Evolutionary conservation across 768 basidiomycete species (phyloP).

Genomic region (Amanita inopinata): DNA sequence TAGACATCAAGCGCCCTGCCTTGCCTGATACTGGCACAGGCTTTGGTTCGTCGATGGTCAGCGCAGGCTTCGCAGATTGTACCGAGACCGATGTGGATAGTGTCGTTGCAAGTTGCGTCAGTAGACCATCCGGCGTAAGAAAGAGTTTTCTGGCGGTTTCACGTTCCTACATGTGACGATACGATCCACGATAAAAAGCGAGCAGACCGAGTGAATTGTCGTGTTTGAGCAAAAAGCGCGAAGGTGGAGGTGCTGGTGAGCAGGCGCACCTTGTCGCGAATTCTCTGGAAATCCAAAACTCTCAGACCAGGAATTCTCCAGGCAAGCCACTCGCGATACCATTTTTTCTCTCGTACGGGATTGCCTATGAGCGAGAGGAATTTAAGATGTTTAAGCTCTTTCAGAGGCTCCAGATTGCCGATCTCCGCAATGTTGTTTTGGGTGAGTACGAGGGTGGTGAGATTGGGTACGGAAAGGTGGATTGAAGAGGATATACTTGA

Average conservation of each 20-base stretch:
- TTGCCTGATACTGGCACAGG: constrained; percentile 44
- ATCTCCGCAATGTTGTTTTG: constrained; percentile 75
- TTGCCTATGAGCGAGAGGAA: constrained; percentile 74
- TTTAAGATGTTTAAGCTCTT: constrained; percentile 63
- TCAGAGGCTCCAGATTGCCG: constrained; percentile 78
- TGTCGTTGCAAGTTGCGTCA: constrained; percentile 72
- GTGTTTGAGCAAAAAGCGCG: constrained; percentile 13
- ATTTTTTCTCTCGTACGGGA: constrained; percentile 85
- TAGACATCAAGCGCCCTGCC: constrained; percentile 83
- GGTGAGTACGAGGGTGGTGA: constrained; percentile 73
- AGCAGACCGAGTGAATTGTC: constrained; percentile 13
- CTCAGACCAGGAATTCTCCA: constrained; percentile 80
- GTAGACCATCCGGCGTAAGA: constrained; percentile 68
- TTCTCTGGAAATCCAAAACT: constrained; percentile 92
- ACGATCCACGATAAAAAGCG: constrained; percentile 9
- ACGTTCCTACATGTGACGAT: constrained; percentile 54
- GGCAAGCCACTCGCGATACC: constrained; percentile 94
- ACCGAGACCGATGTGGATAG: constrained; percentile 67
- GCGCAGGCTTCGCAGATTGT: constrained; percentile 46
- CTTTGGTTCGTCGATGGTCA: constrained; percentile 77
- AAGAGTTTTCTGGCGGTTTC: constrained; percentile 65
- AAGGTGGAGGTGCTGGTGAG: constrained; percentile 28
- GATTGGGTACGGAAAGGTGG: constrained; percentile 75
- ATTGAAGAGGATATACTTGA: constrained; percentile 74
- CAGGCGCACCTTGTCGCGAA: constrained; percentile 79